Conservation (phyloP, 306 rosid species). For the Parietaria judaica region DNA sequence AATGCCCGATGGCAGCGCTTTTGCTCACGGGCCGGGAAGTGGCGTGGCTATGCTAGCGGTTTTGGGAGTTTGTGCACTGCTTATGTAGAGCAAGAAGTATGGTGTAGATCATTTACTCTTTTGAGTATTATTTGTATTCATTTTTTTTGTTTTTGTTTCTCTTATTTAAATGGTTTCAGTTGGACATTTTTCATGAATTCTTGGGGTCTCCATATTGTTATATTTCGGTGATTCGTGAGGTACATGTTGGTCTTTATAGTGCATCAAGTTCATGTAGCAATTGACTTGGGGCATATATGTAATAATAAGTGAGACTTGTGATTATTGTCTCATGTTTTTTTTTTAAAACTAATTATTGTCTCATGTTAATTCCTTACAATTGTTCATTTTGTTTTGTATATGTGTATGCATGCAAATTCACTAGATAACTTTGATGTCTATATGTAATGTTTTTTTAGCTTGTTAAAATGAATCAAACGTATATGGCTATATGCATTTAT, state of each 20-base stretch:
- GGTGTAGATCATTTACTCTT: constrained; percentile 8
- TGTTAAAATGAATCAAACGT: too few relatives aligned
- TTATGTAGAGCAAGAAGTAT: constrained; percentile 4
- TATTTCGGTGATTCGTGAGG: constrained; percentile 15
- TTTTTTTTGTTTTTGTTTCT: background rate
- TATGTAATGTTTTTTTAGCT: too few relatives aligned
- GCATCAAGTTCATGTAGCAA: constrained; percentile 23
- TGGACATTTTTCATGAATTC: constrained; percentile 16
- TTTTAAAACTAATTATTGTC: too few relatives aligned
- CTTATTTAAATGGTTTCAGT: background rate
- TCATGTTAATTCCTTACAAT: background rate
- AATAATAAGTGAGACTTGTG: constrained; percentile 25
- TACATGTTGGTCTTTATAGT: constrained; percentile 3
- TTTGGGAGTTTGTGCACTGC: constrained; percentile 29
- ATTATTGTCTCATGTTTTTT: constrained; percentile 13
- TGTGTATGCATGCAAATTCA: background rate
- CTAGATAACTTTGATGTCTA: background rate
- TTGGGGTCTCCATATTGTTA: constrained; percentile 19
- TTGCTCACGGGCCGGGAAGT: constrained; percentile 21
- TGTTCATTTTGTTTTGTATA: background rate
- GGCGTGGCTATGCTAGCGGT: constrained; percentile 25
- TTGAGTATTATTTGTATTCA: constrained; percentile 18
- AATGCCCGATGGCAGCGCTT: constrained; percentile 1
- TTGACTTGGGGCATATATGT: constrained; percentile 10
- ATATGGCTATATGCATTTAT: too few relatives aligned